Evolutionary conservation across 225 moss, liverwort and hornwort species (phyloP).

Genomic region (Anthoceros angustus): DNA sequence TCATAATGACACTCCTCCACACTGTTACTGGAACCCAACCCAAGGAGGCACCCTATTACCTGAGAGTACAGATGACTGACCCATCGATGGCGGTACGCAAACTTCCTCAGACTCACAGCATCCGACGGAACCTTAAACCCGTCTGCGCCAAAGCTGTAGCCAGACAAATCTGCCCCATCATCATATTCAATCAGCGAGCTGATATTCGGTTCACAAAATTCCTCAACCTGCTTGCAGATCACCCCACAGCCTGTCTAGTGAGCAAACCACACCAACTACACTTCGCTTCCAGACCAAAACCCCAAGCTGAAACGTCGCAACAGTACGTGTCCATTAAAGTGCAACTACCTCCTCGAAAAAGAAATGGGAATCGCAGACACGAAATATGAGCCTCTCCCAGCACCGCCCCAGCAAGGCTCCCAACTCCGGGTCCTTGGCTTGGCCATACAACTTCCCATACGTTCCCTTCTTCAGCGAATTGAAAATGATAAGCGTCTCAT

Average conservation of each 20-base stretch:
- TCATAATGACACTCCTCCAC: neutral
- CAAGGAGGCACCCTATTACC: slow-evolving; percentile 8
- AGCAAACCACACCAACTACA: neutral
- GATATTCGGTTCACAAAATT: slow-evolving; percentile 27
- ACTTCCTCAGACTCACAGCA: slow-evolving; percentile 21
- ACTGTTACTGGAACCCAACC: too few species aligned
- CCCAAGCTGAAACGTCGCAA: slow-evolving; percentile 1
- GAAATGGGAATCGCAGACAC: slow-evolving; percentile 47
- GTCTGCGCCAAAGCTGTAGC: slow-evolving; percentile 20
- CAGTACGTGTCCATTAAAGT: neutral
- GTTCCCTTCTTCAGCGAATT: slow-evolving; percentile 39
- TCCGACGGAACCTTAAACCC: slow-evolving; percentile 16
- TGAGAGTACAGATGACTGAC: slow-evolving; percentile 23
- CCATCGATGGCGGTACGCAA: slow-evolving; percentile 33
- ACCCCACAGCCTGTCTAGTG: neutral
- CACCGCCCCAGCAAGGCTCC: slow-evolving; percentile 30
- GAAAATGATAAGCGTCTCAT: slow-evolving; percentile 50
- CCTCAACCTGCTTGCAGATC: slow-evolving; percentile 33
- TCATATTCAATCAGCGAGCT: slow-evolving; percentile 28
- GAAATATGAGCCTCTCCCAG: slow-evolving; percentile 48
- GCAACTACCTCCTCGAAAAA: slow-evolving; percentile 25
- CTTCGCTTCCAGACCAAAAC: neutral
- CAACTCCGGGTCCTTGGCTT: slow-evolving; percentile 26
- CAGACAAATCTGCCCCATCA: slow-evolving; percentile 25
- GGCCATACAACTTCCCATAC: slow-evolving; percentile 35